phyloP scores from a whole-genome alignment of 2,329 filamentous ascomycete genomes.

The Arthrobotrys conoides region DNA sequence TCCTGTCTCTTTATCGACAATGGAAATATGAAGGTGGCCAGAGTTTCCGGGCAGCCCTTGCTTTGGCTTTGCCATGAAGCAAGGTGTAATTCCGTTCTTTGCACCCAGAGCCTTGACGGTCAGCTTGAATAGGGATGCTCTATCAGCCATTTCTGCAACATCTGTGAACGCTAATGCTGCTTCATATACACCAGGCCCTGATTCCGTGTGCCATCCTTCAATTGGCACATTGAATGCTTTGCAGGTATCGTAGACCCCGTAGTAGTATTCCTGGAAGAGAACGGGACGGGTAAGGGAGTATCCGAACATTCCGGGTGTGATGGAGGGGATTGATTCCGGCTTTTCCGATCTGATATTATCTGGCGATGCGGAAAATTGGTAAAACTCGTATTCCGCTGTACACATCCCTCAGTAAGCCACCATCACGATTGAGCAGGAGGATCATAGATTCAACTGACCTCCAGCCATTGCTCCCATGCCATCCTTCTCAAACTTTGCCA shows the following conservation, averaged over 20 bases:
- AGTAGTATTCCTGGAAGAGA: slow-evolving; percentile 94
- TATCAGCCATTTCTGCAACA: slow-evolving; percentile 89
- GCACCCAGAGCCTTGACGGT: slow-evolving; percentile 89
- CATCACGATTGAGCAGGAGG: background rate
- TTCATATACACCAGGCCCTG: slow-evolving; percentile 93
- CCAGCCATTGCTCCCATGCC: slow-evolving; percentile 91
- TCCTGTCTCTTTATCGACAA: slow-evolving; percentile 80
- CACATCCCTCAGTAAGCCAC: background rate
- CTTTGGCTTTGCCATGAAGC: slow-evolving; percentile 98
- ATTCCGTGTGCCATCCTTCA: slow-evolving; percentile 96
- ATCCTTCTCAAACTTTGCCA: slow-evolving; percentile 76
- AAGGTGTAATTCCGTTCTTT: slow-evolving; percentile 91
- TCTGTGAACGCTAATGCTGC: slow-evolving; percentile 92
- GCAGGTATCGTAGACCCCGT: slow-evolving; percentile 84
- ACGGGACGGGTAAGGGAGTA: slow-evolving; percentile 89
- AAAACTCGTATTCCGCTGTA: slow-evolving; percentile 93
- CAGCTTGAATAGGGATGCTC: slow-evolving; percentile 92
- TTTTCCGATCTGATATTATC: slow-evolving; percentile 77
- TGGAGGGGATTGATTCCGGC: slow-evolving; percentile 77
- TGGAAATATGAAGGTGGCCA: slow-evolving; percentile 93
- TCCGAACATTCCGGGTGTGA: slow-evolving; percentile 96
- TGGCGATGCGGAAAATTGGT: slow-evolving; percentile 79
- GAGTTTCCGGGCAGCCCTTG: slow-evolving; percentile 93
- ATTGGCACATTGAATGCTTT: slow-evolving; percentile 83
- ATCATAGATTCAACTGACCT: slow-evolving; percentile 72